phyloP scores from a whole-genome alignment of 352 stramenopile species.

The Nannochloropsis limnetica region DNA sequence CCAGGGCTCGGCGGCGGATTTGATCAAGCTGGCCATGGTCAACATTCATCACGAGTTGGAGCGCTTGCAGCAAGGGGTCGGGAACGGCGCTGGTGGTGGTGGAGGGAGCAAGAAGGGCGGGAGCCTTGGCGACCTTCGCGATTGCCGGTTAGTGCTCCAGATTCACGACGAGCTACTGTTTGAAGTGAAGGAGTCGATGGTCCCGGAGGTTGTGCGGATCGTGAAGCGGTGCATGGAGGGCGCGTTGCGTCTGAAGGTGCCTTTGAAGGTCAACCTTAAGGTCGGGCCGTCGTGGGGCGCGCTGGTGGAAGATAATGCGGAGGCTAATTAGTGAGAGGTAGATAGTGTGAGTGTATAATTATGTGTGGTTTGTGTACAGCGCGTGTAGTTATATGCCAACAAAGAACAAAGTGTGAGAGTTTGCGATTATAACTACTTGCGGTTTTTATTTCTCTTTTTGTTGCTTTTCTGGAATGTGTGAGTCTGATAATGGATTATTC shows the following conservation, averaged over 20 bases:
- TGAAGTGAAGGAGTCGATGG: conserved; percentile 46
- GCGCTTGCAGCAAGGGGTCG: neutral
- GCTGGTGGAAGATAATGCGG: neutral
- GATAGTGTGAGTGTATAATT: neutral
- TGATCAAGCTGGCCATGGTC: conserved; percentile 53
- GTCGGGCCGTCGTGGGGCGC: conserved; percentile 38
- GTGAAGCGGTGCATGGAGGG: conserved; percentile 45
- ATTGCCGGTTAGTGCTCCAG: conserved; percentile 49
- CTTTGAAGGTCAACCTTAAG: conserved; percentile 39
- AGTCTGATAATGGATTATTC: too few species aligned
- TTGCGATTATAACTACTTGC: neutral
- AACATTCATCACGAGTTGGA: conserved; percentile 40
- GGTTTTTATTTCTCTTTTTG: neutral
- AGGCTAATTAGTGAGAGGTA: neutral
- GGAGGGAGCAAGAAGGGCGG: neutral
- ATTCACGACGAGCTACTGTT: conserved; percentile 56
- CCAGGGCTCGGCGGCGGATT: conserved; percentile 54
- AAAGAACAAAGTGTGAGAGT: neutral
- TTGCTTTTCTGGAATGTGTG: neutral
- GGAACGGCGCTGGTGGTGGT: neutral
- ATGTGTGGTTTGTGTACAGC: neutral
- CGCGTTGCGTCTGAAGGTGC: conserved; percentile 38
- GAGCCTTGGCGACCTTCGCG: conserved; percentile 18
- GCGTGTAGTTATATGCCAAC: neutral
- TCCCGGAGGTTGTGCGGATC: conserved; percentile 38